Evolutionary conservation across 73 alveolate species (phyloP).

Genomic region (Paraurostyla sp.): DNA sequence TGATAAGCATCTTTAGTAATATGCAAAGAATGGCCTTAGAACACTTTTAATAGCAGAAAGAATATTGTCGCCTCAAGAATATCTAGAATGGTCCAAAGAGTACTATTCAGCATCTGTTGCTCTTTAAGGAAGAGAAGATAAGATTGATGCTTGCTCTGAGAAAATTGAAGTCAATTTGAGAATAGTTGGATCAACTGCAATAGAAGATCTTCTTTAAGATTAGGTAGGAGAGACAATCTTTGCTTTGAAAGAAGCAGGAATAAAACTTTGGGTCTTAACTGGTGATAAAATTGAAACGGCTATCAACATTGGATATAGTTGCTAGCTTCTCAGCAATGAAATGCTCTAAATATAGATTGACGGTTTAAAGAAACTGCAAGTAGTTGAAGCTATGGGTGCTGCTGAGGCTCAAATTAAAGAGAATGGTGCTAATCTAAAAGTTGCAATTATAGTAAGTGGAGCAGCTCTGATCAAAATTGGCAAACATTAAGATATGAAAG

Average conservation of each 20-base stretch:
- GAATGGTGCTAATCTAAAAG: constrained; percentile 49
- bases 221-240: constrained; percentile 90
- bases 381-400: constrained; percentile 19
- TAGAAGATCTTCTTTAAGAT: constrained; percentile 97
- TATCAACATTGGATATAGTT: constrained; percentile 88
- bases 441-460: constrained; percentile 86
- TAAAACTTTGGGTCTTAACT: constrained; percentile 96
- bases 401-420: constrained; percentile 51
- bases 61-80: constrained; percentile 86
- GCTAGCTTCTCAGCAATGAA: constrained; percentile 85
- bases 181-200: constrained; percentile 95
- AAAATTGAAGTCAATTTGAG: constrained; percentile 83
- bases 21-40: constrained; percentile 94
- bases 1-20: constrained; percentile 79
- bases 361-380: neutral
- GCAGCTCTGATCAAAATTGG: constrained; percentile 84
- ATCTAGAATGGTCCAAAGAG: constrained; percentile 75
- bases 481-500: constrained; percentile 36
- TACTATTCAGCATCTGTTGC: constrained; percentile 69
- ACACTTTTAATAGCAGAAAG: constrained; percentile 92
- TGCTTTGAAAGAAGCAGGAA: constrained; percentile 88
- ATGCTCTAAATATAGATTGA: constrained; percentile 78
- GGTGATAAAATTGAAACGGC: constrained; percentile 98
- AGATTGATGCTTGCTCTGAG: constrained; percentile 79
- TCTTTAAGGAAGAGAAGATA: constrained; percentile 69